Base-by-base conservation (phyloP, 176 grass and related monocot species). In the Phoenix roebelenii region DNA sequence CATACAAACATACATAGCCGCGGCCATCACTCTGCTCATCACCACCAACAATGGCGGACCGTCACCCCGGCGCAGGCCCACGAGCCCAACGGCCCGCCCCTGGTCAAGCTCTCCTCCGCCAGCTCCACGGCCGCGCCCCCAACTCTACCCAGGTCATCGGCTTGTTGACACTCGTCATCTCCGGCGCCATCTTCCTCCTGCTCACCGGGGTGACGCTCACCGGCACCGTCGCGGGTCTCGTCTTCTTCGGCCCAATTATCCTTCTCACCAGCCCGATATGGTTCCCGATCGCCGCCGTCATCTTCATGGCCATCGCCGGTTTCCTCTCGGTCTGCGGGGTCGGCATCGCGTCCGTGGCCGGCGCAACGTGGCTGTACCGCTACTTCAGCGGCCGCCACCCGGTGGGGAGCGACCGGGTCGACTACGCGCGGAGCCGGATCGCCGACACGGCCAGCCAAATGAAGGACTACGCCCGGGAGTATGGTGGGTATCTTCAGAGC, bases 381-480 rank as follows among this genome's bases (percentile, higher is more conserved):
- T 76, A 76, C 59, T 50, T 83, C 58, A 79, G 66, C 5, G 76
- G 79, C 9, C 58, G 82, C 15, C 93, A 85, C 54, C 93, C 93
- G n/a, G 73, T 83, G 0, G 84, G 93, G 12, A 57, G 87, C 29
- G 84, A 92, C 65, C 76, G 67, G 25, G 81, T 98, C 51, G 87
- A 98, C 80, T 90, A 83, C 74, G 93, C 93, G 0, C 84, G 93
- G 50, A 92, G 79, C 81, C 63, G 82, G 49, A 73, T 98, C 76
- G 87, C 58, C 1, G 74, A 83, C 66, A 83, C 88, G 4, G 88
- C 88, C 3, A 78, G 59, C 60, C 82, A 92, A 16, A 69, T 66
- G n/a, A 76, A 76, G 74, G 84, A 86, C 68, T 78, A 86, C 66
- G 87, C 93, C 1, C 55, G 68, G 52, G 79, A 76, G 66, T 55